Base-by-base conservation (phyloP, 1,139 yeast species). In the Meyerozyma elateridarum region DNA sequence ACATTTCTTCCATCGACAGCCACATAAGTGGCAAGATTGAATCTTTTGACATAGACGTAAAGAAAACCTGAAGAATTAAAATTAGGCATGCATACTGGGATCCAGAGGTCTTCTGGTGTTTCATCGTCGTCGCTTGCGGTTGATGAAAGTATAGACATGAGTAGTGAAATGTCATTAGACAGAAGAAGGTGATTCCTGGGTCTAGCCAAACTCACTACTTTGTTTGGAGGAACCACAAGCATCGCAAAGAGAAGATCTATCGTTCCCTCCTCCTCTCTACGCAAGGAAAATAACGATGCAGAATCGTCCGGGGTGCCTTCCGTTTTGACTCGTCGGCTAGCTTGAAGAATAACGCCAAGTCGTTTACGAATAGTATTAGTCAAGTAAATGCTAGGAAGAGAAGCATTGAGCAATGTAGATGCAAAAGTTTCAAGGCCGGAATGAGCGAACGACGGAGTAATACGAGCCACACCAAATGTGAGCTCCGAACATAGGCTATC, bases 41-140 rank as follows among this genome's bases (percentile, higher is more conserved):
- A 61, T 37, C 75, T 76, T 40, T 76, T 78, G 29, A 88, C 82
- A 49, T 83, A 85, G 3, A 87, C 78, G 51, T 91, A 85, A 6
- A 91, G 60, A 47, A 88, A 93, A 9, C 98, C 98, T 41, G 79
- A 78, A 3, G 85, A 64, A 51, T 91, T 91, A 61, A 91, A 91
- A 43, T 84, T 76, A 1, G 98, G 96, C 55, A 91, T 69, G 52
- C 98, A 91, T 2, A 91, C 67, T 0, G 98, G 98, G 9, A 87
- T 74, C 97, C 97, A 91, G 39, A 87, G 74, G 47, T 89, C 96
- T 44, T 84, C 91, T 14, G 53, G 41, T 2, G 43, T 37, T 11
- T 49, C 43, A 12, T 37, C 39, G 13, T 45, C 49, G 9, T 42
- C 46, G 4, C 45, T 34, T 3, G 46, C 40, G 20, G 56, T 36